These are phyloP conservation scores for Pezicula neosporulosa DNA, from an alignment of 2,329 filamentous ascomycete genomes.

Conservation along the genomic window DNA sequence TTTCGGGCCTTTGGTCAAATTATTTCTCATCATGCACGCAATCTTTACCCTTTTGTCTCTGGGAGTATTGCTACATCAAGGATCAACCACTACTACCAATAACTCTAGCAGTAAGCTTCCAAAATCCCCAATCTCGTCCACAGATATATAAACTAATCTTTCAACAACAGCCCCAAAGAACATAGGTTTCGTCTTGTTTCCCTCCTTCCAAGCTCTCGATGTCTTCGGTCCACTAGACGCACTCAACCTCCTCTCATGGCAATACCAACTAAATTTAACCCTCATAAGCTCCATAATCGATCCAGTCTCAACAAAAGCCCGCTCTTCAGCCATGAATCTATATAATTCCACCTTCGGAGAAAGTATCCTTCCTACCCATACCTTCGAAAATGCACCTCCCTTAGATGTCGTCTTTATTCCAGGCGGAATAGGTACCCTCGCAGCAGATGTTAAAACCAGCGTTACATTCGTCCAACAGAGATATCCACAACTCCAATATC, in stretches of 20 bases:
- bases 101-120: no score
- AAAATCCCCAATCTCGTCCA: no score
- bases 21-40: no score
- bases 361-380: slow-evolving; percentile 17
- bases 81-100: no score
- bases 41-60: no score
- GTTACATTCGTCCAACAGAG: slow-evolving; percentile 41
- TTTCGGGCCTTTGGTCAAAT: no score
- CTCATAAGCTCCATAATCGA: slow-evolving; percentile 21
- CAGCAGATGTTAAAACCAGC: slow-evolving; percentile 28
- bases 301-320: slow-evolving; percentile 19
- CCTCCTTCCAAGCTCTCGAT: slow-evolving; percentile 25
- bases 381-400: slow-evolving; percentile 15
- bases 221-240: slow-evolving; percentile 28
- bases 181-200: slow-evolving; percentile 21
- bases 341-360: slow-evolving; percentile 15
- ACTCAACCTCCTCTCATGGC: slow-evolving; percentile 21
- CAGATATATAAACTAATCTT: background rate
- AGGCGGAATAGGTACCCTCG: slow-evolving; percentile 51
- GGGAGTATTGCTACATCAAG: no score
- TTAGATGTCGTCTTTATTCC: slow-evolving; percentile 65
- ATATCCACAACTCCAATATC: slow-evolving; percentile 46
- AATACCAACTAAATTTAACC: slow-evolving; percentile 18
- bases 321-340: background rate
- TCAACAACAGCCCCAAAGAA: background rate